These are phyloP conservation scores for Sarcodon aspratus DNA, from an alignment of 768 basidiomycete genomes.

Conservation along the genomic window DNA sequence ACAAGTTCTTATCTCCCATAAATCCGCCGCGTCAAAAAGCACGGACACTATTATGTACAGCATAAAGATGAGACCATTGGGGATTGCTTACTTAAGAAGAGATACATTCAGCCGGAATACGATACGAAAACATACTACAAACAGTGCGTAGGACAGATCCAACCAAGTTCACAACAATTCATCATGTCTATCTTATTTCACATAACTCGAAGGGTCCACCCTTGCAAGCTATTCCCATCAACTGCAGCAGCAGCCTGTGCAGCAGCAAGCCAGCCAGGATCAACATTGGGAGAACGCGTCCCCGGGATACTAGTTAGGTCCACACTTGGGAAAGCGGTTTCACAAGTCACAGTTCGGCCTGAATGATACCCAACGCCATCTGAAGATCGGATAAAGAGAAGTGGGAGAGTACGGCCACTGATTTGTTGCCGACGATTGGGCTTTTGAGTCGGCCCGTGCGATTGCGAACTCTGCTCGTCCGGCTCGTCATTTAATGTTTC, in stretches of 20 bases:
- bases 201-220: constrained; percentile 75
- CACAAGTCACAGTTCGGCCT: constrained; percentile 72
- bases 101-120: no score
- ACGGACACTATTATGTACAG: no score
- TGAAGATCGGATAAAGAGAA: constrained; percentile 69
- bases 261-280: constrained; percentile 63
- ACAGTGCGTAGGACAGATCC: no score
- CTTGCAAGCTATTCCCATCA: constrained; percentile 49
- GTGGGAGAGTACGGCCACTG: constrained; percentile 57
- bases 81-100: no score
- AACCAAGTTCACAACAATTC: neutral
- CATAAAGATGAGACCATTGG: no score
- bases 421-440: constrained; percentile 32
- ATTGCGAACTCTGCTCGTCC: constrained; percentile 26
- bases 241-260: constrained; percentile 58
- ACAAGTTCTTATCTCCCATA: no score
- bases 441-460: constrained; percentile 21
- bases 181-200: constrained; percentile 17
- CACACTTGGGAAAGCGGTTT: constrained; percentile 66
- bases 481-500: constrained; percentile 69
- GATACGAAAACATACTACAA: no score
- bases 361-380: constrained; percentile 90
- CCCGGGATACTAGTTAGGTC: constrained; percentile 40
- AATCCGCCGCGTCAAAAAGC: no score
- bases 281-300: constrained; percentile 28